A percentile compares a stretch with the other conserved stretches of the same genome.
These are phyloP conservation scores for Xylariaceae sp. DNA, from an alignment of 2,329 filamentous ascomycete species.

Conservation along the genomic window DNA sequence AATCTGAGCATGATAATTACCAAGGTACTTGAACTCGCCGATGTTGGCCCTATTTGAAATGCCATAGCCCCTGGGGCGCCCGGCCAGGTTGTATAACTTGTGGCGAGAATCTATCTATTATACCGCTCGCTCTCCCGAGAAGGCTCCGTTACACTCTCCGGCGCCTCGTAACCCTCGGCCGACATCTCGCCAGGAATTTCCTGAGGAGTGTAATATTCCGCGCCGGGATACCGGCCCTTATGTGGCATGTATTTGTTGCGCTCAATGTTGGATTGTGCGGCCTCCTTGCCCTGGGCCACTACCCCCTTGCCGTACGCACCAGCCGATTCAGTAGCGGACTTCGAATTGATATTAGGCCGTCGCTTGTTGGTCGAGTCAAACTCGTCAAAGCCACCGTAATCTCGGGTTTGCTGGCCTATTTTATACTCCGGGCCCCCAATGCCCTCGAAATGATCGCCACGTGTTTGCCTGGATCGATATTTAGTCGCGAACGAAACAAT, in stretches of 20 bases:
- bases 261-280: conserved; percentile 39
- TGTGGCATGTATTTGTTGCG: conserved; percentile 34
- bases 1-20: no score
- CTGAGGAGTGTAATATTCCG: conserved; percentile 40
- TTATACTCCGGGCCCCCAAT: conserved; percentile 43
- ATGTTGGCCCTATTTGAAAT: no score
- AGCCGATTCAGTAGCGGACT: conserved; percentile 30
- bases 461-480: conserved; percentile 37
- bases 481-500: neutral
- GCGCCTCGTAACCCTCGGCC: conserved; percentile 40
- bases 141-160: conserved; percentile 39
- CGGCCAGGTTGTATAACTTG: no score
- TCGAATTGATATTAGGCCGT: conserved; percentile 16
- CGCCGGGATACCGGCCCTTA: conserved; percentile 40
- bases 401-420: conserved; percentile 27
- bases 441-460: conserved; percentile 43
- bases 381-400: conserved; percentile 38
- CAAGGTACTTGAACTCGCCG: no score
- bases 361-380: conserved; percentile 21
- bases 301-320: conserved; percentile 30
- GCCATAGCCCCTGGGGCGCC: no score
- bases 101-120: conserved; percentile 1
- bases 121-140: conserved; percentile 29
- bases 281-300: conserved; percentile 37
- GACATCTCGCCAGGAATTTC: conserved; percentile 41